A percentile compares a stretch with the other conserved stretches of the same genome.
These are phyloP conservation scores for Linum trigynum DNA, from an alignment of 345 rosid genomes.

Conservation along the genomic window DNA sequence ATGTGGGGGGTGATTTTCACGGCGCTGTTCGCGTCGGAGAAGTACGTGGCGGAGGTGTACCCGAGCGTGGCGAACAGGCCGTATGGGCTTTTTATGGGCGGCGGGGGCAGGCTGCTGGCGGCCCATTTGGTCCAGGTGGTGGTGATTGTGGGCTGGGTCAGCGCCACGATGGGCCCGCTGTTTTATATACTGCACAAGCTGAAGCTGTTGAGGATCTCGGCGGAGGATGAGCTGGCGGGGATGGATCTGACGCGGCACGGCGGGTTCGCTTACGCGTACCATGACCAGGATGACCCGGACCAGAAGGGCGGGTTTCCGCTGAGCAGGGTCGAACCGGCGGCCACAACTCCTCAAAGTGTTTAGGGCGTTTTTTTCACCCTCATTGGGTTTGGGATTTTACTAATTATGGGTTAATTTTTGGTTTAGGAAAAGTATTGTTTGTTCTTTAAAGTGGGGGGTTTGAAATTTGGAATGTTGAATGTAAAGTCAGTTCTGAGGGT, in stretches of 20 bases:
- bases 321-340: background rate
- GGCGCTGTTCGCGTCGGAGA: slow-evolving; percentile 8
- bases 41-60: slow-evolving; percentile 7
- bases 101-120: slow-evolving; percentile 4
- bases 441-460: background rate
- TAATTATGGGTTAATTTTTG: background rate
- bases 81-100: slow-evolving; percentile 9
- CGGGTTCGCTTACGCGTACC: background rate
- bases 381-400: no score
- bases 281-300: background rate
- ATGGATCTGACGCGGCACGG: slow-evolving; percentile 5
- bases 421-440: no score
- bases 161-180: slow-evolving; percentile 8
- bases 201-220: slow-evolving; percentile 2
- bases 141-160: slow-evolving; percentile 9
- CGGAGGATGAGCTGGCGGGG: slow-evolving; percentile 7
- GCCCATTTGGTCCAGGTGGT: slow-evolving; percentile 3
- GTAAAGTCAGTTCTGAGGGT: background rate
- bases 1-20: slow-evolving; percentile 9
- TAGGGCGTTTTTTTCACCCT: background rate
- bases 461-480: background rate
- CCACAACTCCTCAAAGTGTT: background rate
- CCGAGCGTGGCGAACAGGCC: slow-evolving; percentile 2
- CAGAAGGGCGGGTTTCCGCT: background rate
- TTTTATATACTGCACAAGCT: slow-evolving; percentile 4